Percentiles rank a stretch among this genome's conserved stretches.
Evolutionary conservation across 768 basidiomycete genomes (phyloP).

Genomic region (Podaxis pistillaris): DNA sequence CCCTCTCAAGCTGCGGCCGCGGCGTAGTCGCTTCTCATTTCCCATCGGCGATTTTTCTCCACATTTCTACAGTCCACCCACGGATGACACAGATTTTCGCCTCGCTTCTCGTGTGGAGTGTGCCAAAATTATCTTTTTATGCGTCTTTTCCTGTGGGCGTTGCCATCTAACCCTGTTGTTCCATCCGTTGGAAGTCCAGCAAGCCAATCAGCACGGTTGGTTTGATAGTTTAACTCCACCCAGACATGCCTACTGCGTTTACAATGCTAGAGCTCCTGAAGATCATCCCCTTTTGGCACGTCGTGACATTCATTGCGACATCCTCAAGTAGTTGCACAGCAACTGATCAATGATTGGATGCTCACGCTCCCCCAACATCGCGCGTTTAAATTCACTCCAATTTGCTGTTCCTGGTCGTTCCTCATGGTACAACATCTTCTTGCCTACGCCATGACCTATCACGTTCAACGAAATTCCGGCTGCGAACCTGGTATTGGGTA

Average conservation of each 20-base stretch:
- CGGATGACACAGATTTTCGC: not conserved
- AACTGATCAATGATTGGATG: not conserved
- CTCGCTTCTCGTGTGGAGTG: not conserved
- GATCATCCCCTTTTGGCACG: not conserved
- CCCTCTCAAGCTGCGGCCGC: too few species aligned
- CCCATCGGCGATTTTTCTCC: not conserved
- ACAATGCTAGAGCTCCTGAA: not conserved
- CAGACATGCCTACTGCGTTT: not conserved
- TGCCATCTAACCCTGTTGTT: not conserved
- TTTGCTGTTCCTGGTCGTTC: not conserved
- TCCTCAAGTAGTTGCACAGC: not conserved
- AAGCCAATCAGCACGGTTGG: not conserved
- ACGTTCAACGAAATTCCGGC: not conserved
- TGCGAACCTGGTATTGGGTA: not conserved
- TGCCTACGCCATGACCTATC: not conserved
- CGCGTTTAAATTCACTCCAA: not conserved
- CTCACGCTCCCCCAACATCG: not conserved
- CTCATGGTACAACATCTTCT: not conserved
- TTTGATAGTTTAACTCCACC: not conserved
- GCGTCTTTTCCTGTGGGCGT: not conserved
- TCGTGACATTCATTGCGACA: not conserved
- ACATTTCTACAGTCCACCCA: not conserved
- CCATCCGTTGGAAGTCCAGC: not conserved
- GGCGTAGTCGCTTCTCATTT: not conserved
- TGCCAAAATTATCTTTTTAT: not conserved